Percentiles rank a stretch among this genome's conserved stretches.
phyloP scores from a whole-genome alignment of 305 asterid genomes.

The Fraxinus baroniana region DNA sequence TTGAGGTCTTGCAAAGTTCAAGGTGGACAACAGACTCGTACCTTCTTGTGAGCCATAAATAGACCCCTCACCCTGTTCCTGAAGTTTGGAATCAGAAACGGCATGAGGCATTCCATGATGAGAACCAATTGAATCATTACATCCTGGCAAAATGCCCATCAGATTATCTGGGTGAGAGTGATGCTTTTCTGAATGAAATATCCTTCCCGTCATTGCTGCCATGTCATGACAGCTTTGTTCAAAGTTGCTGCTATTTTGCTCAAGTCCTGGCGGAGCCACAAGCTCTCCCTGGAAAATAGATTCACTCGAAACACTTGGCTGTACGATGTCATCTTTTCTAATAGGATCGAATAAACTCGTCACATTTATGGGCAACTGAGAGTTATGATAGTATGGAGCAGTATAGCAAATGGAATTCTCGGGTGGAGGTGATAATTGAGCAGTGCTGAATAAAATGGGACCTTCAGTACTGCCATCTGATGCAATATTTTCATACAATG shows the following conservation, averaged over 20 bases:
- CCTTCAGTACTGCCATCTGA: conserved; percentile 38
- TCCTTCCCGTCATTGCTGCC: conserved; percentile 30
- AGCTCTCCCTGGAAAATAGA: conserved; percentile 34
- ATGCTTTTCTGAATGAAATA: conserved; percentile 34
- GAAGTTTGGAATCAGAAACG: conserved; percentile 72
- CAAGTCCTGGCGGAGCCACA: conserved; percentile 33
- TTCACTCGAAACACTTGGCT: conserved; percentile 36
- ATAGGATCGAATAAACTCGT: conserved; percentile 27
- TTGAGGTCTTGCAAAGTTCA: conserved; percentile 50
- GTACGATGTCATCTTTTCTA: conserved; percentile 26
- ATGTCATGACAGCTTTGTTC: conserved; percentile 35
- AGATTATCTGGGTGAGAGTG: conserved; percentile 31
- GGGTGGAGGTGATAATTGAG: conserved; percentile 31
- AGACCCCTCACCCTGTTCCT: conserved; percentile 53
- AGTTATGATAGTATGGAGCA: conserved; percentile 27
- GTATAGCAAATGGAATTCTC: conserved; percentile 32
- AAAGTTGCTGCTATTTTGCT: conserved; percentile 29
- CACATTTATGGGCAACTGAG: conserved; percentile 33
- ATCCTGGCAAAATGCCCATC: conserved; percentile 35
- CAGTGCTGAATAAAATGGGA: conserved; percentile 26
- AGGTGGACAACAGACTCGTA: conserved; percentile 42
- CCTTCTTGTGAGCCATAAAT: conserved; percentile 52
- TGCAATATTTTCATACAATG: conserved; percentile 23
- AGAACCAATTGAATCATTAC: conserved; percentile 31
- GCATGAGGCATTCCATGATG: conserved; percentile 59